Conservation (phyloP, 179 eudicot species). For the Silene vulgaris region DNA sequence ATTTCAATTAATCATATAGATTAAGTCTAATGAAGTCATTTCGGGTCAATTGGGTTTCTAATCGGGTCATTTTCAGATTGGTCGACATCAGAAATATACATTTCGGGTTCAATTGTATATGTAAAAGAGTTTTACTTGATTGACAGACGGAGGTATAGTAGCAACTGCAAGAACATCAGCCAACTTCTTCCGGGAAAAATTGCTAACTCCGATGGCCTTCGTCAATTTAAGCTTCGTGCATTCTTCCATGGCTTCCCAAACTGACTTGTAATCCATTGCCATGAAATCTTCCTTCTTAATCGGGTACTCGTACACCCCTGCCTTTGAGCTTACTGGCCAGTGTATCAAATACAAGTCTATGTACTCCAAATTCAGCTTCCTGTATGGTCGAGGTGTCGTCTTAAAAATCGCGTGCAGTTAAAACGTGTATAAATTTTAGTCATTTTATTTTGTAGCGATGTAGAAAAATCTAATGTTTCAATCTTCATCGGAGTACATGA, state of each 20-base stretch:
- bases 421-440: too few relatives aligned
- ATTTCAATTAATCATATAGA: not conserved
- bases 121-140: slow-evolving; percentile 47
- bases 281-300: slow-evolving; percentile 36
- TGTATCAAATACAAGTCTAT: slow-evolving; percentile 55
- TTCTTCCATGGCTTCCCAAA: slow-evolving; percentile 76
- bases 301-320: slow-evolving; percentile 33
- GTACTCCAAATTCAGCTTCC: slow-evolving; percentile 55
- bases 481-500: too few relatives aligned
- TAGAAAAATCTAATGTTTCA: too few relatives aligned
- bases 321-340: slow-evolving; percentile 44
- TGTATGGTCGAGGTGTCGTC: slow-evolving; percentile 7
- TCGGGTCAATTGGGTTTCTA: not conserved
- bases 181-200: slow-evolving; percentile 58
- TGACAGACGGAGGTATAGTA: slow-evolving; percentile 61
- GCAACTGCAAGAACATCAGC: slow-evolving; percentile 43
- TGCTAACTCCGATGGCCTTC: slow-evolving; percentile 66
- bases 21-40: too few relatives aligned
- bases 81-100: too few relatives aligned
- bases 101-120: slow-evolving; percentile 10
- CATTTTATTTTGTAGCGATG: too few relatives aligned
- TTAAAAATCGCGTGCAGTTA: too few relatives aligned
- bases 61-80: too few relatives aligned
- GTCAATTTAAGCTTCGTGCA: slow-evolving; percentile 56
- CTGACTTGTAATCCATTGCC: slow-evolving; percentile 49